Evolutionary conservation across 1,139 yeast species (phyloP).

Genomic region (Zygotorulaspora mrakii): DNA sequence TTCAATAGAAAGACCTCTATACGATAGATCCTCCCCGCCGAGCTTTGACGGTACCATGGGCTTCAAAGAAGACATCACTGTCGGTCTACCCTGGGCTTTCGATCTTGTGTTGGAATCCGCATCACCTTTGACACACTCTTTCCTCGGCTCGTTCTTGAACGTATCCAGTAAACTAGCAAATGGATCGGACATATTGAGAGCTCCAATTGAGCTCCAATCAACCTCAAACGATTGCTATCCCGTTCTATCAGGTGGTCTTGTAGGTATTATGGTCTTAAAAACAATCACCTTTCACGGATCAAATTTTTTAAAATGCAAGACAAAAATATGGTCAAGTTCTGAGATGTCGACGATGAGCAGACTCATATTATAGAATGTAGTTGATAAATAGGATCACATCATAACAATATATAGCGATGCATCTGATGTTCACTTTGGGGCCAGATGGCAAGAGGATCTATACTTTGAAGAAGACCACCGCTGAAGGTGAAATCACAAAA

Average conservation of each 20-base stretch:
- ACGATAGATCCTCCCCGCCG: too few species aligned
- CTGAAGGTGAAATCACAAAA: conserved; percentile 89
- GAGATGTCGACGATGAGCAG: too few species aligned
- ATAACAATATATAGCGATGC: conserved; percentile 48
- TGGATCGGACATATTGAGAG: conserved; percentile 35
- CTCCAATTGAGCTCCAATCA: neutral
- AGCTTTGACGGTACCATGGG: conserved; percentile 3
- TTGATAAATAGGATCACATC: too few species aligned
- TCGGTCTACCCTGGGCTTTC: neutral
- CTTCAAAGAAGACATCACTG: neutral
- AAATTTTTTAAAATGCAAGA: conserved; percentile 4
- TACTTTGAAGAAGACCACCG: conserved; percentile 81
- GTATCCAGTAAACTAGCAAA: conserved; percentile 45
- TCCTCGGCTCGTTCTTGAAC: conserved; percentile 25
- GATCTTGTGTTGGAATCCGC: neutral
- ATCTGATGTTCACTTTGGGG: conserved; percentile 96
- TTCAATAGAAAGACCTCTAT: too few species aligned
- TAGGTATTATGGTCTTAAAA: neutral
- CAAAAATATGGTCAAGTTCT: too few species aligned
- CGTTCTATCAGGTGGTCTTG: too few species aligned
- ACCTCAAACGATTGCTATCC: too few species aligned
- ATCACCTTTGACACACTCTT: neutral
- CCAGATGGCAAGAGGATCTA: conserved; percentile 93
- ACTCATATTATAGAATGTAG: too few species aligned
- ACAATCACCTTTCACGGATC: conserved; percentile 6